Conservation (phyloP, 2,329 filamentous ascomycete genomes). For the Ceratocystis ficicola region DNA sequence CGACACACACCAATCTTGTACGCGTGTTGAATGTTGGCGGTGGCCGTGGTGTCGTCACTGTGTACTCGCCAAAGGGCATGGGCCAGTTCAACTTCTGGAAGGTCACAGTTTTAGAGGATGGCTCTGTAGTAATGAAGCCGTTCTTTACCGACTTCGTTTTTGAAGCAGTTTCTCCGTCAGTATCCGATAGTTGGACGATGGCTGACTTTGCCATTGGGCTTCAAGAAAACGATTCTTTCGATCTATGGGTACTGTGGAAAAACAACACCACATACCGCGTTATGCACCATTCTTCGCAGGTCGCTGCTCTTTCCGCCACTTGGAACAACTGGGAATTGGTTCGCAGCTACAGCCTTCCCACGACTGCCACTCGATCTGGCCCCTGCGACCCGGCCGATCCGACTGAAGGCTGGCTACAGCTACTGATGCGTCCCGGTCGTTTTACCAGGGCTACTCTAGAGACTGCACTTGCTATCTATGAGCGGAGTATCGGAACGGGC, state of each 20-base stretch:
- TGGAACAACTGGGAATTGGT: slow-evolving; percentile 64
- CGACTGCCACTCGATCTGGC: slow-evolving; percentile 43
- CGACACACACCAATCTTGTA: slow-evolving; percentile 64
- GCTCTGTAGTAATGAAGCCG: slow-evolving; percentile 55
- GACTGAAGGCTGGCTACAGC: slow-evolving; percentile 75
- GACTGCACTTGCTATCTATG: slow-evolving; percentile 70
- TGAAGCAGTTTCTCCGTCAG: slow-evolving; percentile 53
- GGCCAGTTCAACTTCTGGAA: slow-evolving; percentile 94
- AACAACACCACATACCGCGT: slow-evolving; percentile 69
- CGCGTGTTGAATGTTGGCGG: slow-evolving; percentile 51
- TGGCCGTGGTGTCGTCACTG: slow-evolving; percentile 51
- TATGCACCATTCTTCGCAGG: slow-evolving; percentile 59
- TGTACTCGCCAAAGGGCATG: slow-evolving; percentile 75
- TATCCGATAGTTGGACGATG: slow-evolving; percentile 66
- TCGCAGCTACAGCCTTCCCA: slow-evolving; percentile 45
- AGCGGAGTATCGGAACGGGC: slow-evolving; percentile 45
- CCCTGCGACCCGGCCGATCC: slow-evolving; percentile 55
- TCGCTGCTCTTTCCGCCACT: slow-evolving; percentile 47
- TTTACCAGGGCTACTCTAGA: slow-evolving; percentile 72
- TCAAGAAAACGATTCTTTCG: slow-evolving; percentile 42
- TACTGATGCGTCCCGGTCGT: slow-evolving; percentile 69
- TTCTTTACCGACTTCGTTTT: slow-evolving; percentile 48
- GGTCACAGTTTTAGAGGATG: slow-evolving; percentile 51
- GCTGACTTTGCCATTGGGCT: slow-evolving; percentile 59
- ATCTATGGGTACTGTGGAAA: slow-evolving; percentile 71